These are phyloP conservation scores for Fusarium cyanostomum DNA, from an alignment of 2,329 filamentous ascomycete genomes.

Conservation along the genomic window DNA sequence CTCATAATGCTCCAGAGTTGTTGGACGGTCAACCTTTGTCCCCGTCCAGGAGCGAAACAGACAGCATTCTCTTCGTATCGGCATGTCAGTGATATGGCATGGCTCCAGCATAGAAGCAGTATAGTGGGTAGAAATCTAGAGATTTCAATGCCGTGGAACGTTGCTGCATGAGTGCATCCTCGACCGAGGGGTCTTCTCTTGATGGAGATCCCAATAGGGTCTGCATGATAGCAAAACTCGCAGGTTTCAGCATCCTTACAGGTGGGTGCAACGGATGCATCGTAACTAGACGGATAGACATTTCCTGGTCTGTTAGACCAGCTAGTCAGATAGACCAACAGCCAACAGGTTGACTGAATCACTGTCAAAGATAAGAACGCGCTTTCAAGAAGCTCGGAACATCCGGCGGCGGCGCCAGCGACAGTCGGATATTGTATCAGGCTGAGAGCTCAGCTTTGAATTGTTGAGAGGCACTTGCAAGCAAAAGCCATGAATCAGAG, in stretches of 20 bases:
- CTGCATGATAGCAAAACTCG: conserved; percentile 19
- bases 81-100: neutral
- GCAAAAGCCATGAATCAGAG: neutral
- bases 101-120: neutral
- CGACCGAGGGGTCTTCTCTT: conserved; percentile 4
- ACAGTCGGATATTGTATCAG: too few relatives aligned
- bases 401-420: neutral
- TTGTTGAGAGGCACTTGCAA: too few relatives aligned
- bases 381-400: too few relatives aligned
- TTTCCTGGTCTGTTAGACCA: too few relatives aligned
- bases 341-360: neutral
- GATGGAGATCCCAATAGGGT: conserved; percentile 8
- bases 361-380: neutral
- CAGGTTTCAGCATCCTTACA: conserved; percentile 8
- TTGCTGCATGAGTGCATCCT: conserved; percentile 7
- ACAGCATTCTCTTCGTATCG: neutral
- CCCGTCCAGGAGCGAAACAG: neutral
- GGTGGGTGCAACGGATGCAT: conserved; percentile 5
- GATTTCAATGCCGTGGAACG: conserved; percentile 17
- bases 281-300: neutral
- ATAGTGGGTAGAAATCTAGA: neutral
- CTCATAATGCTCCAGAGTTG: neutral
- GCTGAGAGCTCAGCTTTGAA: too few relatives aligned
- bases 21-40: neutral
- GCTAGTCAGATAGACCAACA: too few relatives aligned